Conservation (phyloP, 352 stramenopile genomes). For the Aphanomyces astaci region DNA sequence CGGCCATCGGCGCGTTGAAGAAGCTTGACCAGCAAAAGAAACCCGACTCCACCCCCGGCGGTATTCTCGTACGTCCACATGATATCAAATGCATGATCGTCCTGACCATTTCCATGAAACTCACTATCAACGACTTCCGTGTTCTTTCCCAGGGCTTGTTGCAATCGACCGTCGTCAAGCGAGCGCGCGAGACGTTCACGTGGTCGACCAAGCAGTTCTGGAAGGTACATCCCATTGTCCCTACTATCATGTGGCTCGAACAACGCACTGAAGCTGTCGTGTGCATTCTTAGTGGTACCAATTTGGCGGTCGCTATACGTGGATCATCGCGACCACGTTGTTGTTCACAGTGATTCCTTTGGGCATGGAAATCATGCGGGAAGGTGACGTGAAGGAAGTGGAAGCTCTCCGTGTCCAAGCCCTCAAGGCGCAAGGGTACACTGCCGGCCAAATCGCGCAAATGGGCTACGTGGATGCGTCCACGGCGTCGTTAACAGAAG, state of each 20-base stretch:
- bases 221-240: background rate
- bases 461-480: slow-evolving; percentile 76
- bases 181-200: slow-evolving; percentile 6
- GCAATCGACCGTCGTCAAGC: slow-evolving; percentile 38
- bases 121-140: no score
- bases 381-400: slow-evolving; percentile 18
- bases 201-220: slow-evolving; percentile 10
- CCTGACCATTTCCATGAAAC: no score
- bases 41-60: slow-evolving; percentile 18
- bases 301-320: slow-evolving; percentile 60
- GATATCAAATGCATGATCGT: no score
- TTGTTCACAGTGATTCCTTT: slow-evolving; percentile 78
- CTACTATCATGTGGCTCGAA: no score
- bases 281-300: slow-evolving; percentile 40
- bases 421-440: slow-evolving; percentile 59
- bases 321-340: slow-evolving; percentile 75
- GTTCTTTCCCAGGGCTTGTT: slow-evolving; percentile 18
- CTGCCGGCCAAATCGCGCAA: slow-evolving; percentile 70
- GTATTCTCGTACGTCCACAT: background rate
- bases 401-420: background rate
- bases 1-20: slow-evolving; percentile 68
- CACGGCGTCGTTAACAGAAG: slow-evolving; percentile 27
- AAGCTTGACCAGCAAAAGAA: slow-evolving; percentile 83
- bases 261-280: no score
- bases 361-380: slow-evolving; percentile 63